These are phyloP conservation scores for Coemansia sp. DNA, from an alignment of 192 early-diverging fungal species.

Conservation along the genomic window DNA sequence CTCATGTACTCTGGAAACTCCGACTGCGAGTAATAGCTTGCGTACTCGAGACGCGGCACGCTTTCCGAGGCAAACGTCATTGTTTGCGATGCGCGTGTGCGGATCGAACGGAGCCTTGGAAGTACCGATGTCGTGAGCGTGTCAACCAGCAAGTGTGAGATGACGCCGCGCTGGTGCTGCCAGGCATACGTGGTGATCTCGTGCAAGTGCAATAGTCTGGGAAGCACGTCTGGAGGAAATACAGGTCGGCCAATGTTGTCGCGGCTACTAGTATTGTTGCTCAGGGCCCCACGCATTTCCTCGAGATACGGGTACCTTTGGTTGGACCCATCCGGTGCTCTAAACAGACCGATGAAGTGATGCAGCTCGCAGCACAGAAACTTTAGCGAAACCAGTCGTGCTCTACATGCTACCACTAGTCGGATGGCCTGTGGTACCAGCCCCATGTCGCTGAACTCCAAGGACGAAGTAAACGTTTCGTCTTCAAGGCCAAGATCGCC, in stretches of 20 bases:
- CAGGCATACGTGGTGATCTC: constrained; percentile 7
- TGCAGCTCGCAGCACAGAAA: constrained; percentile 11
- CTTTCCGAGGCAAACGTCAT: constrained; percentile 8
- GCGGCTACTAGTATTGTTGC: background rate
- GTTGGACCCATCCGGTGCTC: background rate
- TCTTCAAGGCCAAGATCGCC: background rate
- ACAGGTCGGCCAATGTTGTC: background rate
- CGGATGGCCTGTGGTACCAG: background rate
- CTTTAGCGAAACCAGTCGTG: background rate
- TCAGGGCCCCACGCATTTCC: constrained; percentile 16
- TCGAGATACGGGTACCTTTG: constrained; percentile 9
- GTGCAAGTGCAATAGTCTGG: constrained; percentile 14
- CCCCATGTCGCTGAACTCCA: constrained; percentile 17
- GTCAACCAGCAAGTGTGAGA: constrained; percentile 25
- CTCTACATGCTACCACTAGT: background rate
- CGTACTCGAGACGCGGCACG: constrained; percentile 8
- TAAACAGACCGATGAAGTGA: background rate
- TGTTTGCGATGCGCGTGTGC: background rate
- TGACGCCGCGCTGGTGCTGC: constrained; percentile 14
- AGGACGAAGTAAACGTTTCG: background rate
- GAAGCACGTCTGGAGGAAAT: constrained; percentile 10
- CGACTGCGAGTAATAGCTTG: constrained; percentile 12
- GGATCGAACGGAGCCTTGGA: constrained; percentile 6
- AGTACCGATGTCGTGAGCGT: constrained; percentile 7
- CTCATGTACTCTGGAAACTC: background rate